Percentiles rank a stretch among this genome's conserved stretches.
Conservation (phyloP, 805 yeast genomes). For the Cyberlindnera amylophila region DNA sequence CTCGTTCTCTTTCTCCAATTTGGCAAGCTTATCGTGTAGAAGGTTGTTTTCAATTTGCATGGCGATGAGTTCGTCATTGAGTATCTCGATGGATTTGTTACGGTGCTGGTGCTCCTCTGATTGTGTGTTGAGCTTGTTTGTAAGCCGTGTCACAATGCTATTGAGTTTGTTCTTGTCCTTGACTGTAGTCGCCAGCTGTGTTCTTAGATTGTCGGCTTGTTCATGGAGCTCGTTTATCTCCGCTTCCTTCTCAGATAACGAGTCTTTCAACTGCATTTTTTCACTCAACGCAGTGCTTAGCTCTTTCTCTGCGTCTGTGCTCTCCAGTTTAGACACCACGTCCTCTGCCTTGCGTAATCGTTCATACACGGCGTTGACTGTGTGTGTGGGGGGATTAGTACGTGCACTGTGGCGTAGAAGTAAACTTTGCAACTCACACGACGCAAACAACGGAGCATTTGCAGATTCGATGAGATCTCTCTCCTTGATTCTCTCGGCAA, state of each 20-base stretch:
- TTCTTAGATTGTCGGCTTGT: conserved; percentile 15
- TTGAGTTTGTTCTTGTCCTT: conserved; percentile 27
- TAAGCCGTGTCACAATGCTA: conserved; percentile 26
- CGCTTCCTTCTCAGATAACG: conserved; percentile 6
- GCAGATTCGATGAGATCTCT: conserved; percentile 18
- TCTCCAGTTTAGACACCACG: not conserved
- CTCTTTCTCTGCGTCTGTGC: conserved; percentile 9
- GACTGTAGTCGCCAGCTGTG: conserved; percentile 24
- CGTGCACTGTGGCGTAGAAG: not conserved
- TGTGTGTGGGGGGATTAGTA: not conserved
- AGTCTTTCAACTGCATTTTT: conserved; percentile 1
- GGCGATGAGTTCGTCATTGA: conserved; percentile 66
- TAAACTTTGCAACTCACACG: conserved; percentile 7
- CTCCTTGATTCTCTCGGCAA: conserved; percentile 8
- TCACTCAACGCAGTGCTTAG: conserved; percentile 5
- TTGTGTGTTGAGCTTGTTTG: conserved; percentile 27
- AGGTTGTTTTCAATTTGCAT: conserved; percentile 51
- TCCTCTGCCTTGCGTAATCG: conserved; percentile 19
- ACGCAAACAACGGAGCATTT: conserved; percentile 2
- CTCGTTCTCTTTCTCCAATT: conserved; percentile 45
- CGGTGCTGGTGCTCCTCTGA: conserved; percentile 36
- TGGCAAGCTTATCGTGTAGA: conserved; percentile 31
- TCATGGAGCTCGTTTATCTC: conserved; percentile 2
- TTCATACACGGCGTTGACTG: conserved; percentile 16
- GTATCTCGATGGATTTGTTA: conserved; percentile 51